Evolutionary conservation across 2,329 filamentous ascomycete species (phyloP).

Genomic region (Talaromyces sp.): DNA sequence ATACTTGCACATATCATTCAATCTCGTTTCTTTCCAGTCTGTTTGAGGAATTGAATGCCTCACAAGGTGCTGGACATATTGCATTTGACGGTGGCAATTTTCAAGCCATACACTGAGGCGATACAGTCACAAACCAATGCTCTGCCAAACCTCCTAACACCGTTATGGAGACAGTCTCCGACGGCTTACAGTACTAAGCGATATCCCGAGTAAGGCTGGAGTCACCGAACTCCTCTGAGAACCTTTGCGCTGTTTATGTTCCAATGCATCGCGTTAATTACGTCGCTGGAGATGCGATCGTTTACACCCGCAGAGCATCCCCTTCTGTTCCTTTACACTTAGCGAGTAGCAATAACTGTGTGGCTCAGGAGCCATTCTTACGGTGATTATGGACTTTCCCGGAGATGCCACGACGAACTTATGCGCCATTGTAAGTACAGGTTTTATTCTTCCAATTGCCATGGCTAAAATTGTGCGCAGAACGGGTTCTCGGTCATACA

Average conservation of each 20-base stretch:
- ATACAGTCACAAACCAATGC: neutral
- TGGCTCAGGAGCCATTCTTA: conserved; percentile 20
- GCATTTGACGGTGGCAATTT: neutral
- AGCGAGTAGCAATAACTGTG: conserved; percentile 24
- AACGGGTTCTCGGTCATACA: conserved; percentile 44
- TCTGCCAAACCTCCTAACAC: neutral
- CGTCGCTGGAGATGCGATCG: conserved; percentile 35
- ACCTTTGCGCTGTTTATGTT: neutral
- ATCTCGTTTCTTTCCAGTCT: neutral
- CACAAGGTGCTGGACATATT: neutral
- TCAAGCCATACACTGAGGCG: neutral
- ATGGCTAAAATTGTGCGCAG: conserved; percentile 29
- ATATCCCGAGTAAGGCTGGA: neutral
- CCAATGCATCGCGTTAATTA: conserved; percentile 12
- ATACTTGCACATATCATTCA: neutral
- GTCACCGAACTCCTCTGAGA: neutral
- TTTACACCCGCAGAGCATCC: conserved; percentile 24
- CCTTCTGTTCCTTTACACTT: conserved; percentile 24
- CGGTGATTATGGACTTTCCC: conserved; percentile 43
- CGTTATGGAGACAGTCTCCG: conserved; percentile 13
- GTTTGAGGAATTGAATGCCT: neutral
- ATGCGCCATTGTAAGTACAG: conserved; percentile 39
- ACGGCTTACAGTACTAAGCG: neutral
- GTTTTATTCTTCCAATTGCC: neutral
- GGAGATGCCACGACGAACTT: conserved; percentile 42